These are phyloP conservation scores for Phytophthora podocarpi DNA, from an alignment of 352 stramenopile genomes.

Conservation along the genomic window DNA sequence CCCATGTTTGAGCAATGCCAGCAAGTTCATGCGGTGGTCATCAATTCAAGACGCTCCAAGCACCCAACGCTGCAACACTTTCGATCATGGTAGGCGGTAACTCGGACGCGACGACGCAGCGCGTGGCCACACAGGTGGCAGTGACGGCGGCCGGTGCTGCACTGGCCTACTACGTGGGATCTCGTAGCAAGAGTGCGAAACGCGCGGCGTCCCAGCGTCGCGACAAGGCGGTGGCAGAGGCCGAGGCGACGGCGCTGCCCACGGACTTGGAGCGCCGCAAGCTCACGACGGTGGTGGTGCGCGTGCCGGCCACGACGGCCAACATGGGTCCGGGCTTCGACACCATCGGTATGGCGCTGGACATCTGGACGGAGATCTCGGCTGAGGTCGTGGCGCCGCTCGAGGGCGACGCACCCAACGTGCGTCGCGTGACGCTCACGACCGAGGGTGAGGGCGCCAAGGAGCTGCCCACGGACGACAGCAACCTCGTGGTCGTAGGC, in stretches of 20 bases:
- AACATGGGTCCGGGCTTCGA: constrained; percentile 99
- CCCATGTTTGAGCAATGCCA: constrained; percentile 26
- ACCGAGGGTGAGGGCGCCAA: constrained; percentile 96
- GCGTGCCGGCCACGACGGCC: constrained; percentile 97
- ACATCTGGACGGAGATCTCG: constrained; percentile 99
- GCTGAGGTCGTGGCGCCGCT: constrained; percentile 82
- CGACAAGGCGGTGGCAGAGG: constrained; percentile 19
- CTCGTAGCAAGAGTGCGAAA: constrained; percentile 49
- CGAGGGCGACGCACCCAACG: constrained; percentile 19
- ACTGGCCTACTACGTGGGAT: constrained; percentile 67
- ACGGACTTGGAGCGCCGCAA: constrained; percentile 48
- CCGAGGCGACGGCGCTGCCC: constrained; percentile 26
- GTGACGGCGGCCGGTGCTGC: constrained; percentile 56
- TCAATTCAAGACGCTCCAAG: neutral
- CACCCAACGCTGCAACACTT: constrained; percentile 1
- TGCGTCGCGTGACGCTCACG: constrained; percentile 94
- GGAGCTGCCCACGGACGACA: constrained; percentile 90
- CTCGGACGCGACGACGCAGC: constrained; percentile 32
- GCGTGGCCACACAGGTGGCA: constrained; percentile 59
- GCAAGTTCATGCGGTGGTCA: constrained; percentile 7
- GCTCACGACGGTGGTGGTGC: constrained; percentile 94
- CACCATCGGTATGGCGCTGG: constrained; percentile 97
- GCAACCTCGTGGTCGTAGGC: constrained; percentile 94
- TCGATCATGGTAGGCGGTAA: constrained; percentile 24
- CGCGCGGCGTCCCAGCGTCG: constrained; percentile 26